These are phyloP conservation scores for Sporothrix schenckii DNA, from an alignment of 2,329 filamentous ascomycete species.

Conservation along the genomic window DNA sequence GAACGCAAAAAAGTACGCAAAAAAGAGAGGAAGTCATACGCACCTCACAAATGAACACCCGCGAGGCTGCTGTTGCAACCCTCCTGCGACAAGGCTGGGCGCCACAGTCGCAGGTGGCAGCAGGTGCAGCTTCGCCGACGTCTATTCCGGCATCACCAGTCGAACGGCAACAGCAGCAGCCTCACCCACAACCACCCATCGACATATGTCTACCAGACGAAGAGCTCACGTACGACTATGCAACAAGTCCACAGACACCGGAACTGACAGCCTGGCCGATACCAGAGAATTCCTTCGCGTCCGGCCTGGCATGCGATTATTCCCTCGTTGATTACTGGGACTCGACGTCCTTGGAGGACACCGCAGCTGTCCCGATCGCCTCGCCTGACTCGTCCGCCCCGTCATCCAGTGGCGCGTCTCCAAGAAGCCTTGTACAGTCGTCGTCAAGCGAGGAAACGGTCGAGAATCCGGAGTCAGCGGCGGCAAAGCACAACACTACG, in stretches of 20 bases:
- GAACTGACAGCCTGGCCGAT: not conserved
- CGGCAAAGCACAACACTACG: not conserved
- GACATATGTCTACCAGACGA: not conserved
- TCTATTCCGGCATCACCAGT: not conserved
- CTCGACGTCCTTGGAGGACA: not conserved
- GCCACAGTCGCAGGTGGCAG: not conserved
- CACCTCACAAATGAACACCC: constrained; percentile 17
- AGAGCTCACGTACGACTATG: too few species aligned
- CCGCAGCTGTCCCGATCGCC: not conserved
- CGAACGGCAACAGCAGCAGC: not conserved
- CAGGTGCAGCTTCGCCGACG: not conserved
- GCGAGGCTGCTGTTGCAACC: constrained; percentile 19
- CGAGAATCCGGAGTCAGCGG: not conserved
- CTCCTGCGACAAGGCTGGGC: constrained; percentile 24
- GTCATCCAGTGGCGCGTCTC: not conserved
- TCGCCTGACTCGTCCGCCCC: not conserved
- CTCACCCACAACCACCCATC: not conserved
- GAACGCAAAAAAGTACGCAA: too few species aligned
- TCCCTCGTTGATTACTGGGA: not conserved
- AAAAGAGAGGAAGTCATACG: too few species aligned
- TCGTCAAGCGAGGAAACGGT: not conserved
- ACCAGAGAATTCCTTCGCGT: not conserved
- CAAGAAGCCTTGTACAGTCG: not conserved
- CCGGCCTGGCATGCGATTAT: not conserved
- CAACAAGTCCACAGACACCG: not conserved